These are phyloP conservation scores for Xenoacremonium recifei DNA, from an alignment of 2,329 filamentous ascomycete genomes.

Conservation along the genomic window DNA sequence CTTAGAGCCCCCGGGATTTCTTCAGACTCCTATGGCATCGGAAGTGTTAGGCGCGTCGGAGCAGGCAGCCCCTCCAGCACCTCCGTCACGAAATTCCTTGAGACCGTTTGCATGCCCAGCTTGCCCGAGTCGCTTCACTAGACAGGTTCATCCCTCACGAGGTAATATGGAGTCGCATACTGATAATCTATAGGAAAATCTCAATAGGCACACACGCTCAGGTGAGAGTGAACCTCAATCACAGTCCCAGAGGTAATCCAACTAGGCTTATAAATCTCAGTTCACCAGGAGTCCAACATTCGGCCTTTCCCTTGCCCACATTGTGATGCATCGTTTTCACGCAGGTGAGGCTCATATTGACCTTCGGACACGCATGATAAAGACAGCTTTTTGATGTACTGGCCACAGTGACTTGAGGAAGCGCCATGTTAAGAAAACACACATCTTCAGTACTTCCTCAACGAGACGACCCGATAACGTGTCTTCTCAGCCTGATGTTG, in stretches of 20 bases:
- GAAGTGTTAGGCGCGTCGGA: too few relatives aligned
- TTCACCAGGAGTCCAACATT: conserved; percentile 11
- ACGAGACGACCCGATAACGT: conserved; percentile 6
- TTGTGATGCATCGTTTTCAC: conserved; percentile 12
- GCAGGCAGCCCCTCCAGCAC: too few relatives aligned
- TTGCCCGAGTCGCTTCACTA: conserved; percentile 11
- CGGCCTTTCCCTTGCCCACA: conserved; percentile 11
- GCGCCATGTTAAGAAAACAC: conserved; percentile 10
- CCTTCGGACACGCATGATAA: neutral
- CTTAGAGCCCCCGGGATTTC: too few relatives aligned
- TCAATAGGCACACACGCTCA: conserved; percentile 12
- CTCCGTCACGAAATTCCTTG: conserved; percentile 4
- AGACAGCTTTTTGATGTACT: neutral
- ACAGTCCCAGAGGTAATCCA: too few relatives aligned
- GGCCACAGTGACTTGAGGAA: conserved; percentile 12
- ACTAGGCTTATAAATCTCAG: conserved; percentile 1
- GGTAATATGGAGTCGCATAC: neutral
- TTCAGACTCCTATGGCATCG: too few relatives aligned
- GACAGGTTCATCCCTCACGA: conserved; percentile 1
- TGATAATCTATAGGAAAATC: conserved; percentile 6
- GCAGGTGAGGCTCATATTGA: conserved; percentile 2
- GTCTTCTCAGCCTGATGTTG: too few relatives aligned
- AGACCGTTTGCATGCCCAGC: conserved; percentile 12
- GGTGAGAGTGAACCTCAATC: conserved; percentile 1
- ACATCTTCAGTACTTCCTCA: conserved; percentile 3